These are phyloP conservation scores for Ceratocystis cubensis DNA, from an alignment of 2,329 filamentous ascomycete genomes.

Conservation along the genomic window DNA sequence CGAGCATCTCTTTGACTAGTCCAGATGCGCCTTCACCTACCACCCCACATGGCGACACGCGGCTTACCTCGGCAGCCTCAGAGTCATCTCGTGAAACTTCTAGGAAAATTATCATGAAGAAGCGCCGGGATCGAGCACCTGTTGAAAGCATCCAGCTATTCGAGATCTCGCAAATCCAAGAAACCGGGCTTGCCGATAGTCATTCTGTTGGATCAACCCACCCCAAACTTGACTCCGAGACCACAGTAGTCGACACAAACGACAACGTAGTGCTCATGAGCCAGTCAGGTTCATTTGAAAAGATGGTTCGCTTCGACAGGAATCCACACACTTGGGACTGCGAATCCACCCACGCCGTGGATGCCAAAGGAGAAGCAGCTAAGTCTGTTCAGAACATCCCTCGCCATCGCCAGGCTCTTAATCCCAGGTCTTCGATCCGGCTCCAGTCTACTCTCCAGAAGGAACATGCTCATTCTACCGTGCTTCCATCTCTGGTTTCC, in stretches of 20 bases:
- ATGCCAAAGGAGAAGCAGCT: neutral
- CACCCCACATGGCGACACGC: neutral
- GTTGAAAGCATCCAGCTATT: slow-evolving; percentile 1
- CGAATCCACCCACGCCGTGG: slow-evolving; percentile 5
- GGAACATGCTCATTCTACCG: neutral
- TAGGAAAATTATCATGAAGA: neutral
- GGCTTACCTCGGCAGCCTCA: neutral
- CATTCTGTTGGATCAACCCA: neutral
- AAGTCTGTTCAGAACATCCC: neutral
- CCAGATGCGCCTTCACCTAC: neutral
- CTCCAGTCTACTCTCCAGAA: neutral
- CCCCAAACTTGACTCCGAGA: neutral
- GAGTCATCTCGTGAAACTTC: slow-evolving; percentile 10
- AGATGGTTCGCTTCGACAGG: slow-evolving; percentile 11
- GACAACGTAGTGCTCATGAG: neutral
- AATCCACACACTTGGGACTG: slow-evolving; percentile 14
- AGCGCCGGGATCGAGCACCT: neutral
- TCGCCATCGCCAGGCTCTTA: neutral
- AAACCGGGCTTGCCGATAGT: slow-evolving; percentile 3
- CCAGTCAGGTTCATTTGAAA: neutral
- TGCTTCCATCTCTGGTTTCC: neutral
- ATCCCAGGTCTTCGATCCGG: neutral
- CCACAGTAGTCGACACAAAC: slow-evolving; percentile 8
- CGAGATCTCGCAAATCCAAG: neutral
- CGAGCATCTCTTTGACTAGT: neutral